Base-by-base conservation (phyloP, 441 rosid species). In the Euphorbia celastroides region DNA sequence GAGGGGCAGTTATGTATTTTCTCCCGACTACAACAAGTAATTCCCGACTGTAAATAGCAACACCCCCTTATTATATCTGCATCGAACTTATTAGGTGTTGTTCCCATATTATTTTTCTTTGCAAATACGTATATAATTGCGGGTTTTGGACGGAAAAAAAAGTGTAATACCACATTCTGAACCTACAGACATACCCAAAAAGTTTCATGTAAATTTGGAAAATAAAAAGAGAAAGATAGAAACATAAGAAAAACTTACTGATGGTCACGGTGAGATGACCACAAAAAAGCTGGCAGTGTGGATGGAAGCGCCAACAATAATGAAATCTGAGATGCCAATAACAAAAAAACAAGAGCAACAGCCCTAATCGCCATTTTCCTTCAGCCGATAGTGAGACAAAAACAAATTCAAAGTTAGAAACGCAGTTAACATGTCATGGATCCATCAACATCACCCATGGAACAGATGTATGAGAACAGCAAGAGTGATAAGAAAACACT, bases 211-310 rank as follows among this genome's bases (percentile, higher is more conserved):
- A 19, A 63, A 63, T 17, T 28, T n/a, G 42, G 20, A 22, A 10
- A 26, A 13, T 17, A 11, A 48, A 46, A 14, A 51, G 8, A 26
- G 22, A 41, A 51, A 11, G 16, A 20, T n/a, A 12, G 46, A 16
- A 22, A 44, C 25, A 44, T 26, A 63, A 6, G 46, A 17, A 41
- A n/a, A 51, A 54, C 69, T 12, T 80, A 84, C 88, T n/a, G 66
- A 69, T 74, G 62, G 60, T 52, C 70, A 70, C 44, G 74, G 73
- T 86, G 86, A 22, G 91, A 81, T 70, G 95, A 88, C 98, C 96
- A 91, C 22, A 91, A 79, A 69, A 89, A 81, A 71, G 91, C 96
- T 42, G 96, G 90, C 32, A 71, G 85, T 5, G 92, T 81, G 14
- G 83, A 63, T n/a, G 83, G 74, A 22, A 72, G 81, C 31, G 83